Evolutionary conservation across 805 yeast genomes (phyloP).

Genomic region (Nakazawaea holstii): DNA sequence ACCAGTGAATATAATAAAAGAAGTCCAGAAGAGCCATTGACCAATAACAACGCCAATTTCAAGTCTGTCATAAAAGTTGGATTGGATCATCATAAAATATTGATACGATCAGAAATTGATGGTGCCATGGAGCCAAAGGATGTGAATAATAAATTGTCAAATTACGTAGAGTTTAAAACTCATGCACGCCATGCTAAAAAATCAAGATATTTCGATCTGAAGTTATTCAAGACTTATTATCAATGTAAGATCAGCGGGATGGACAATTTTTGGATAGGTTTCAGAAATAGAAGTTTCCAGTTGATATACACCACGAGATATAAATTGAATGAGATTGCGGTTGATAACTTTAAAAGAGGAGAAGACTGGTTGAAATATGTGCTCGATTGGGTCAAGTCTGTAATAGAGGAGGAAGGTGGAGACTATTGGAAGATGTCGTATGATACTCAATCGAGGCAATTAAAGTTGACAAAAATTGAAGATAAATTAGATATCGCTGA

Average conservation of each 20-base stretch:
- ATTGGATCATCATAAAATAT: background rate
- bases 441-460: background rate
- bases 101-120: constrained; percentile 3
- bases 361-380: constrained; percentile 8
- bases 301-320: background rate
- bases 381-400: background rate
- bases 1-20: background rate
- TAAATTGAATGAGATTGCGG: background rate
- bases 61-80: background rate
- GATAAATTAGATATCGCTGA: background rate
- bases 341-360: background rate
- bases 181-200: background rate
- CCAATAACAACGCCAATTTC: background rate
- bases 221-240: constrained; percentile 5
- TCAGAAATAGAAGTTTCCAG: background rate
- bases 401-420: background rate
- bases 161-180: constrained; percentile 4
- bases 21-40: background rate
- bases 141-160: background rate
- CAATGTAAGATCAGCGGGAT: constrained; percentile 8
- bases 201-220: background rate
- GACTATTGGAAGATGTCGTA: constrained; percentile 2
- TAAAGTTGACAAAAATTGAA: background rate
- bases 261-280: constrained; percentile 1
- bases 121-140: background rate